A percentile compares a stretch with the other conserved stretches of the same genome.
phyloP scores from a whole-genome alignment of 257 asterid genomes.

The Penstemon eatonii region DNA sequence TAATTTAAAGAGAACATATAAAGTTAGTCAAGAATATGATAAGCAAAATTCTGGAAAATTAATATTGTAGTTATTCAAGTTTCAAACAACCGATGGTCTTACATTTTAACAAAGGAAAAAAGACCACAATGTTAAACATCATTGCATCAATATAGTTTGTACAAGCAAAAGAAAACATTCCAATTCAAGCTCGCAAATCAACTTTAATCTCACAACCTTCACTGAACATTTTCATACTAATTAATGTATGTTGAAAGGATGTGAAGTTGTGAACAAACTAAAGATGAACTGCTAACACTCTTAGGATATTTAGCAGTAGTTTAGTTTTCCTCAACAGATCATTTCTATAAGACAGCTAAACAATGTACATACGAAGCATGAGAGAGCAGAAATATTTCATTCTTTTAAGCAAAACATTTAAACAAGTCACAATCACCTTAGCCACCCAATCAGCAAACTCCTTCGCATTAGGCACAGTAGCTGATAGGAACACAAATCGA shows the following conservation, averaged over 20 bases:
- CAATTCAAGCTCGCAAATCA: no score
- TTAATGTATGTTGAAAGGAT: no score
- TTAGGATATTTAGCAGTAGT: background rate
- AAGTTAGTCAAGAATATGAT: background rate
- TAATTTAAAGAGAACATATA: constrained; percentile 10
- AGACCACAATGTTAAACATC: no score
- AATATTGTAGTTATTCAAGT: background rate
- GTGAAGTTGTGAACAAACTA: no score
- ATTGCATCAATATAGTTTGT: no score
- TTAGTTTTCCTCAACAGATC: constrained; percentile 14
- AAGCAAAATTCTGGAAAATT: background rate
- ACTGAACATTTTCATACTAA: no score
- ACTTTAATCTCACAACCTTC: no score
- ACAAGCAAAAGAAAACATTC: no score
- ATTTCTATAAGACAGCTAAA: background rate
- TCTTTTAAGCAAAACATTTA: background rate
- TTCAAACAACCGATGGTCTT: no score
- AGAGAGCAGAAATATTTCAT: constrained; percentile 12
- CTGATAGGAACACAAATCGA: constrained; percentile 86
- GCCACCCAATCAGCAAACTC: constrained; percentile 99
- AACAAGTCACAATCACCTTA: constrained; percentile 54
- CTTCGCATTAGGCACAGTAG: constrained; percentile 93
- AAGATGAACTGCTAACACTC: no score
- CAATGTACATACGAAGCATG: constrained; percentile 7
- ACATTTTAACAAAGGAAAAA: no score